Percentiles rank a stretch among this genome's conserved stretches.
Conservation (phyloP, 2,329 filamentous ascomycete species). For the Trichocomaceae sp. region DNA sequence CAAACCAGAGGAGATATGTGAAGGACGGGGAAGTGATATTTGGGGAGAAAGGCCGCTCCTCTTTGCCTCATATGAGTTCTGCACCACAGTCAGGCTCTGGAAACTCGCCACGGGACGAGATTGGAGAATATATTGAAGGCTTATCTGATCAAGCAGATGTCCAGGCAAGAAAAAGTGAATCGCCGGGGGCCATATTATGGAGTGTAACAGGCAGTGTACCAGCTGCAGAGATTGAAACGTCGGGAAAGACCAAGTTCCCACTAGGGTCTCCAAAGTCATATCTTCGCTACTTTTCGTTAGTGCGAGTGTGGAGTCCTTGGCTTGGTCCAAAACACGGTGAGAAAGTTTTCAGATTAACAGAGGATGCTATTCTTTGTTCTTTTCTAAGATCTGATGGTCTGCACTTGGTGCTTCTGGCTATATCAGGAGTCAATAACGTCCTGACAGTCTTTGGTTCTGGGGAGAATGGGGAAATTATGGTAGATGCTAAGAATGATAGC, state of each 20-base stretch:
- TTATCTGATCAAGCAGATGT: slow-evolving; percentile 29
- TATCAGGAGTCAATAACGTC: slow-evolving; percentile 68
- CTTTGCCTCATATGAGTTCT: neutral
- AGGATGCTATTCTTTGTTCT: slow-evolving; percentile 70
- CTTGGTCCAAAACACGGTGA: slow-evolving; percentile 80
- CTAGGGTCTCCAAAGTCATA: slow-evolving; percentile 60
- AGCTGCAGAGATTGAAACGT: slow-evolving; percentile 48
- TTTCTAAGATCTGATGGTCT: slow-evolving; percentile 67
- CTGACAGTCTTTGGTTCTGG: slow-evolving; percentile 63
- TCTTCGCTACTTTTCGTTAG: slow-evolving; percentile 72
- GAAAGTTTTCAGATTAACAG: slow-evolving; percentile 59
- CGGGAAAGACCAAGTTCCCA: slow-evolving; percentile 50
- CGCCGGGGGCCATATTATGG: slow-evolving; percentile 37
- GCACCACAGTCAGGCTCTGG: slow-evolving; percentile 1
- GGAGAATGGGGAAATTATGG: slow-evolving; percentile 56
- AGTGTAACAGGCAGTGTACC: slow-evolving; percentile 52
- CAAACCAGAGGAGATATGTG: slow-evolving; percentile 34
- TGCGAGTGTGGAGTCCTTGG: slow-evolving; percentile 77
- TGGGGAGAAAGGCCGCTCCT: slow-evolving; percentile 20
- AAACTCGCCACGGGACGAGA: slow-evolving; percentile 16
- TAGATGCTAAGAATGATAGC: slow-evolving; percentile 68
- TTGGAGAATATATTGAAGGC: slow-evolving; percentile 29
- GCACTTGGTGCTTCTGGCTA: slow-evolving; percentile 68
- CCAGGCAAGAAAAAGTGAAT: slow-evolving; percentile 33
- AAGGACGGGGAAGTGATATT: slow-evolving; percentile 40